A percentile compares a stretch with the other conserved stretches of the same genome.
Conservation (phyloP, 371 early-diverging fungal species). For the Mortierella sp. region DNA sequence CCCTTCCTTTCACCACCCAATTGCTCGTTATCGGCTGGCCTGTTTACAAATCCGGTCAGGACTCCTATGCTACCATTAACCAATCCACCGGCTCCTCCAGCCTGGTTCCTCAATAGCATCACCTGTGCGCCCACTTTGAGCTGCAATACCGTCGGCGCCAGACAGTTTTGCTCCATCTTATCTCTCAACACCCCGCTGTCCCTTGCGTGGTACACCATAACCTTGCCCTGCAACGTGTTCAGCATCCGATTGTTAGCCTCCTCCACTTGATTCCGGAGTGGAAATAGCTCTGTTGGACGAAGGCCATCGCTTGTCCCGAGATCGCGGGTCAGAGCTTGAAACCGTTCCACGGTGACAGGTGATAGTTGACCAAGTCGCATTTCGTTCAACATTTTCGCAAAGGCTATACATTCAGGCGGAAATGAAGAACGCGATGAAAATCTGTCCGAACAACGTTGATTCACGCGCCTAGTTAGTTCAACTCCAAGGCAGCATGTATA, state of each 20-base stretch:
- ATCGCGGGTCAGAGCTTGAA: constrained; percentile 62
- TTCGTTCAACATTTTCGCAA: constrained; percentile 71
- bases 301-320: constrained; percentile 60
- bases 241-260: constrained; percentile 44
- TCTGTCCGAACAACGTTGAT: no score
- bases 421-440: no score
- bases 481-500: no score
- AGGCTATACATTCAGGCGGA: constrained; percentile 36
- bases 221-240: constrained; percentile 7
- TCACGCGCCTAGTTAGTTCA: no score
- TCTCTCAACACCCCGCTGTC: constrained; percentile 21
- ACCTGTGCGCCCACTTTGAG: constrained; percentile 70
- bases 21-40: constrained; percentile 22
- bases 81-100: constrained; percentile 53
- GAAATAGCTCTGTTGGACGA: constrained; percentile 75
- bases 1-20: constrained; percentile 11
- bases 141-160: constrained; percentile 43
- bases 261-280: constrained; percentile 47
- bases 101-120: constrained; percentile 60
- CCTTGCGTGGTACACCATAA: constrained; percentile 25
- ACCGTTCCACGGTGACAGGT: constrained; percentile 48
- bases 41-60: constrained; percentile 47
- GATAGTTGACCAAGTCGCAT: constrained; percentile 69
- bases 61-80: constrained; percentile 72
- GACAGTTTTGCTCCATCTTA: constrained; percentile 39